Evolutionary conservation across 2,329 filamentous ascomycete species (phyloP).

Genomic region (Clonostachys rosea): DNA sequence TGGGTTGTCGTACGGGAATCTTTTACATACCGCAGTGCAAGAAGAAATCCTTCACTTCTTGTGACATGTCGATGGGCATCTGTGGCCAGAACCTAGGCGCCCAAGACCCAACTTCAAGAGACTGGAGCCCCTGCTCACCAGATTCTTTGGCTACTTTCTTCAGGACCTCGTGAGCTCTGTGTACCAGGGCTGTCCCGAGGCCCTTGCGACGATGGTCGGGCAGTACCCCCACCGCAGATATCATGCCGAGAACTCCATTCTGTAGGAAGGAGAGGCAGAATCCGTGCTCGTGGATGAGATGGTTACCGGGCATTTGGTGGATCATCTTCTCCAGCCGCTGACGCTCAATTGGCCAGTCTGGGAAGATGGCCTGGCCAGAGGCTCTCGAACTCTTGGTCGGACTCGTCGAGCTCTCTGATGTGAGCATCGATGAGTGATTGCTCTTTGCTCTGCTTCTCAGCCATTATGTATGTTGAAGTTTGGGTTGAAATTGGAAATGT

Average conservation of each 20-base stretch:
- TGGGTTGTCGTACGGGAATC: neutral
- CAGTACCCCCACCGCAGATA: conserved; percentile 11
- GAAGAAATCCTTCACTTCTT: conserved; percentile 10
- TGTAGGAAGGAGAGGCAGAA: conserved; percentile 9
- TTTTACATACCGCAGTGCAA: conserved; percentile 6
- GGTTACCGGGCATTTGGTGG: neutral
- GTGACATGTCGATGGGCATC: conserved; percentile 3
- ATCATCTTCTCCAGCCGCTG: conserved; percentile 6
- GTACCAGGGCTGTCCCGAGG: conserved; percentile 8
- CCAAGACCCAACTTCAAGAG: conserved; percentile 10
- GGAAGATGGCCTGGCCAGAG: conserved; percentile 10
- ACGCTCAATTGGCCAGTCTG: conserved; percentile 9
- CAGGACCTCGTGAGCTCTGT: conserved; percentile 2
- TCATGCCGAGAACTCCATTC: conserved; percentile 1
- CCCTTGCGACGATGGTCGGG: conserved; percentile 9
- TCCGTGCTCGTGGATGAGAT: conserved; percentile 4
- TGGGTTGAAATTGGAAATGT: too few relatives aligned
- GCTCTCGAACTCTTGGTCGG: conserved; percentile 6
- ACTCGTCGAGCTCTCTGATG: too few relatives aligned
- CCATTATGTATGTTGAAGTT: too few relatives aligned
- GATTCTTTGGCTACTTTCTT: neutral
- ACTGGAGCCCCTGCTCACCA: conserved; percentile 1
- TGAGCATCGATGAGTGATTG: too few relatives aligned
- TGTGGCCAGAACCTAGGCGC: conserved; percentile 13
- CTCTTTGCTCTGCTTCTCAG: too few relatives aligned